Base-by-base conservation (phyloP, 345 rosid genomes). In the Melastoma malabathricum region DNA sequence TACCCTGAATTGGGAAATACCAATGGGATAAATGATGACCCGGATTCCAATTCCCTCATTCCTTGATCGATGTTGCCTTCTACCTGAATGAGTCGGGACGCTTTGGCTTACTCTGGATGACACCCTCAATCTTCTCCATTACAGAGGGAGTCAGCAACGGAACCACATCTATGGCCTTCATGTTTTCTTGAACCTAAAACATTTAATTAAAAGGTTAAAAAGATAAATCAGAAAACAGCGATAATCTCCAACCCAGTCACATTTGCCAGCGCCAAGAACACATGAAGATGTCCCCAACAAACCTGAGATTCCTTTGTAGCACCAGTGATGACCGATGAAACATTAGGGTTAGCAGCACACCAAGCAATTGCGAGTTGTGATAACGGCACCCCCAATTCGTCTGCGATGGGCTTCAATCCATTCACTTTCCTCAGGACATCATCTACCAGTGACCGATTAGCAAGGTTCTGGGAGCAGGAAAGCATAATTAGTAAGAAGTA, bases 301-400 rank as follows among this genome's bases (percentile, higher is more conserved):
- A 92, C 95, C 97, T 92, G 98, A 55, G 87, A 79, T 59, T 92
- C 97, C 71, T 84, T 92, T 29, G 98, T 92, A 54, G 98, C 97
- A 68, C 97, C 95, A 2, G 98, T 87, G 52, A 87, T 82, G 23
- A 92, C 95, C 1, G 98, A 84, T 44, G 98, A 87, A 18, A 92
- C 97, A 54, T 87, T 87, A 50, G 95, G 97, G 68, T 92, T 92
- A 46, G 85, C 71, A 59, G 98, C 98, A 72, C 97, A 92, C 98
- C 98, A 92, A 3, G 97, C 98, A 64, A 92, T 84, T 10, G 97
- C 82, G 57, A 92, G 94, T 69, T 92, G 98, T 72, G 98, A 80
- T 52, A 84, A 71, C 15, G 97, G 75, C 29, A 87, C 97, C 49
- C 97, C 98, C 25, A 92, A 83, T 65, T 92, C 98, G 73, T 92